Evolutionary conservation across 176 grass and related monocot genomes (phyloP).

Genomic region (Paspalum vaginatum): DNA sequence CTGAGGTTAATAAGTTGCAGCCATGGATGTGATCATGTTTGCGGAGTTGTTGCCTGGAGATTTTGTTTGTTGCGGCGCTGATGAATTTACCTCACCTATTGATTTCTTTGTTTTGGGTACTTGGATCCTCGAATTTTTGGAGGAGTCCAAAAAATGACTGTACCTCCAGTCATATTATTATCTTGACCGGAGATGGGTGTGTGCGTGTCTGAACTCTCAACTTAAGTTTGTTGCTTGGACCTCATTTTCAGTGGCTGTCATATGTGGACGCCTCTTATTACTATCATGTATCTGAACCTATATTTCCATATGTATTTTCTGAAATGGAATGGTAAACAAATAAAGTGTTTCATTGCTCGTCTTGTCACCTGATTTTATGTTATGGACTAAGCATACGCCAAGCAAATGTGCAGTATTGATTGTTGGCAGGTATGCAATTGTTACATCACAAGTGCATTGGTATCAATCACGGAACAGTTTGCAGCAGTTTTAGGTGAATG

Average conservation of each 20-base stretch:
- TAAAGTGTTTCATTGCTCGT: slow-evolving; percentile 34
- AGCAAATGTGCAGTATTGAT: neutral
- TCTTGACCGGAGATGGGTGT: slow-evolving; percentile 56
- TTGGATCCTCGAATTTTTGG: slow-evolving; percentile 61
- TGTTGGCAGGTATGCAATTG: neutral
- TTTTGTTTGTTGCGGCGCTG: slow-evolving; percentile 50
- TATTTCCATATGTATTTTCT: slow-evolving; percentile 35
- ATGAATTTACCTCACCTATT: slow-evolving; percentile 45
- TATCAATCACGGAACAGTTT: neutral
- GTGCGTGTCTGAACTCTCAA: slow-evolving; percentile 33
- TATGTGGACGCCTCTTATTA: slow-evolving; percentile 36
- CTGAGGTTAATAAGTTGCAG: slow-evolving; percentile 81
- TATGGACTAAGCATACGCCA: neutral
- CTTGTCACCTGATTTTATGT: slow-evolving; percentile 13
- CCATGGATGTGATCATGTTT: slow-evolving; percentile 67
- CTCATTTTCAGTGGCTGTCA: slow-evolving; percentile 44
- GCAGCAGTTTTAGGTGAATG: neutral
- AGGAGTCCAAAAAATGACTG: slow-evolving; percentile 48
- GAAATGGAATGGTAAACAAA: slow-evolving; percentile 35
- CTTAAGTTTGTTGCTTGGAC: slow-evolving; percentile 38
- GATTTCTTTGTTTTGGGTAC: slow-evolving; percentile 48
- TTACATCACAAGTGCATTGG: neutral
- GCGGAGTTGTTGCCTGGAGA: slow-evolving; percentile 52
- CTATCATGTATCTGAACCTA: slow-evolving; percentile 50
- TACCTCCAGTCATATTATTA: slow-evolving; percentile 68